A percentile compares a stretch with the other conserved stretches of the same genome.
Conservation (phyloP, 2,329 filamentous ascomycete genomes). For the Colletotrichum higginsianum region DNA sequence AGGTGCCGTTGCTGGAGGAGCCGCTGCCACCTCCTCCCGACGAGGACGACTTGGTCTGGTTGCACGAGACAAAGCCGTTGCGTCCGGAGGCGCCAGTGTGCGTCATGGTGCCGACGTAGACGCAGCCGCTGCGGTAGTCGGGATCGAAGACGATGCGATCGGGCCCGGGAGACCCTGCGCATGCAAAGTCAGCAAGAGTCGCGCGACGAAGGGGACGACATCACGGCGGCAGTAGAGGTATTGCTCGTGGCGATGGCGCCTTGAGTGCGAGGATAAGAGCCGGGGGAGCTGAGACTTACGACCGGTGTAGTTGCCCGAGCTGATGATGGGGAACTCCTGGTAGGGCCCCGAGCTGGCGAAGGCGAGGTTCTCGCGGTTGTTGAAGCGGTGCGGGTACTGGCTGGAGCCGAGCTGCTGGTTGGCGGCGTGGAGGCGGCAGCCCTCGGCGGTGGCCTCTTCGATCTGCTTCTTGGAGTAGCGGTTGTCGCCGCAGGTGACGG, state of each 20-base stretch:
- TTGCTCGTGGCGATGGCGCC: no score
- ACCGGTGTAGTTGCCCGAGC: constrained; percentile 52
- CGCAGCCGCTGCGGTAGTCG: constrained; percentile 52
- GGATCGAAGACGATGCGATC: constrained; percentile 77
- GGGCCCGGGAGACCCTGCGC: constrained; percentile 71
- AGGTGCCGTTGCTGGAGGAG: neutral
- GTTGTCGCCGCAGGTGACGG: constrained; percentile 34
- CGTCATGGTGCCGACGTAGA: constrained; percentile 76
- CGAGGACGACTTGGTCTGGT: constrained; percentile 17
- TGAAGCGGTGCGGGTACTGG: constrained; percentile 56
- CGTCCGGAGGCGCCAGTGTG: constrained; percentile 76
- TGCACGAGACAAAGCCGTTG: constrained; percentile 78
- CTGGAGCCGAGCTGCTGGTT: constrained; percentile 35
- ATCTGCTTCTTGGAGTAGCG: constrained; percentile 37
- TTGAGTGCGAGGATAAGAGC: no score
- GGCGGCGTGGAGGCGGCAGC: constrained; percentile 37
- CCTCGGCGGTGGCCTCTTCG: constrained; percentile 40
- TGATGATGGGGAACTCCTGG: constrained; percentile 57
- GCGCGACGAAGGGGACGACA: neutral
- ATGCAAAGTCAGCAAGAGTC: constrained; percentile 25
- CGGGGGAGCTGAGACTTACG: constrained; percentile 47
- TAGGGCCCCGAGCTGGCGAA: constrained; percentile 54
- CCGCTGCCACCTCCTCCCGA: no score
- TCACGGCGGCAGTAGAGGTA: no score
- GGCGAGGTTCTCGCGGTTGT: constrained; percentile 56